Base-by-base conservation (phyloP, 768 basidiomycete genomes). In the Kondoa malvinella region DNA sequence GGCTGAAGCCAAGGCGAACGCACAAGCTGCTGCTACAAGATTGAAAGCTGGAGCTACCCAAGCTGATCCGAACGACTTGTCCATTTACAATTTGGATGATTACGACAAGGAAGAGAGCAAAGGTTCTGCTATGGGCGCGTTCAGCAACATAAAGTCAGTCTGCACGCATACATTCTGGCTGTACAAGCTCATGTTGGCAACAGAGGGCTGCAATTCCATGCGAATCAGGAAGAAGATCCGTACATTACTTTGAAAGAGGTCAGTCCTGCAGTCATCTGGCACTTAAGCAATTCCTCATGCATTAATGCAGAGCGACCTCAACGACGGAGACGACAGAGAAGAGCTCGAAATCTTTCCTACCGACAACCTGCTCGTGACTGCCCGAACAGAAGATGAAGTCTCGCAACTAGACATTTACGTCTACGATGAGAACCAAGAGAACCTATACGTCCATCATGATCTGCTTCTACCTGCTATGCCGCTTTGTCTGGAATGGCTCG, bases 401-500 rank as follows among this genome's bases (percentile, higher is more conserved):
- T 92, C 92, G 1, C 91, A 95, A 71, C 83, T 97, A 66, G 94
- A 97, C 76, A 82, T 95, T 71, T 94, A 94, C 78, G 86, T 96
- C 74, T 97, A 95, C 78, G 91, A 96, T 76, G 73, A 73, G 26
- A 81, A 84, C 0, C 80, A 88, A 78, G 89, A 92, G 76, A 90
- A 89, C 76, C 83, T 97, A 57, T 97, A 92, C 76, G 88, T 87
- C 50, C 95, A 97, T 76, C 95, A 99, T 78, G 95, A 99, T 77
- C 82, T 96, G 76, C 89, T 99, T 86, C 83, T 99, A 32, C 92
- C 94, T 71, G 90, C 89, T 71, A 92, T 96, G 78, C 95, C 95
- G 8, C 86, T 99, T 68, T 97, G 94, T 74, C 87, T 99, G 68
- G 95, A 99, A 81, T 99, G 95, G 95, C 86, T 96, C 68, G 89